A percentile compares a stretch with the other conserved stretches of the same genome.
Evolutionary conservation across 2,329 filamentous ascomycete species (phyloP).

Genomic region (Aspergillus proliferans): DNA sequence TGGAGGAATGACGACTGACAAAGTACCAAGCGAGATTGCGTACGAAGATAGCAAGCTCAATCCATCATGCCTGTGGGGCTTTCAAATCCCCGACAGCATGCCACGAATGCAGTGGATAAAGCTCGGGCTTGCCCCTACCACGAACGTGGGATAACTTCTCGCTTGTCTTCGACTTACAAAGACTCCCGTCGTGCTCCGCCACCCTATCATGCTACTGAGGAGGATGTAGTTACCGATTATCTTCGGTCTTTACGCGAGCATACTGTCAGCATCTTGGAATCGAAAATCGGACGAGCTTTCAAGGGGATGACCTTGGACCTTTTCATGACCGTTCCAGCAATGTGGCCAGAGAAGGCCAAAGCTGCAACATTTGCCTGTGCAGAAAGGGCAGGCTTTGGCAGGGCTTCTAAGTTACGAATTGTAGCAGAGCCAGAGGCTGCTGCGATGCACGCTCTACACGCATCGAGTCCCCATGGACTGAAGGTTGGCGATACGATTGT

Average conservation of each 20-base stretch:
- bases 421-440: constrained; percentile 21
- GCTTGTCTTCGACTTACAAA: constrained; percentile 3
- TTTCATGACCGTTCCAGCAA: constrained; percentile 24
- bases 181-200: constrained; percentile 7
- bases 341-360: constrained; percentile 24
- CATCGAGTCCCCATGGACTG: constrained; percentile 5
- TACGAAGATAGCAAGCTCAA: constrained; percentile 7
- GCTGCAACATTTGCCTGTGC: constrained; percentile 8
- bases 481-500: constrained; percentile 18
- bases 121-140: constrained; percentile 12
- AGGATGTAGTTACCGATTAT: constrained; percentile 11
- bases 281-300: constrained; percentile 8
- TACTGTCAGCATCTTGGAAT: constrained; percentile 5
- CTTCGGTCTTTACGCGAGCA: constrained; percentile 10
- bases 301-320: constrained; percentile 11
- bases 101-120: constrained; percentile 19
- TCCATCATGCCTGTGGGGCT: constrained; percentile 11
- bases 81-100: constrained; percentile 12
- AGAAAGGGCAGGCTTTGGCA: constrained; percentile 8
- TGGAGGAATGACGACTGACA: constrained; percentile 16
- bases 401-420: constrained; percentile 7
- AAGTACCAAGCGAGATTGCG: constrained; percentile 14
- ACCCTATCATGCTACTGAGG: constrained; percentile 4
- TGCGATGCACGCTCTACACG: constrained; percentile 12
- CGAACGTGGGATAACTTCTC: constrained; percentile 4